Conservation (phyloP, 768 basidiomycete species). For the Saitozyma sp. region DNA sequence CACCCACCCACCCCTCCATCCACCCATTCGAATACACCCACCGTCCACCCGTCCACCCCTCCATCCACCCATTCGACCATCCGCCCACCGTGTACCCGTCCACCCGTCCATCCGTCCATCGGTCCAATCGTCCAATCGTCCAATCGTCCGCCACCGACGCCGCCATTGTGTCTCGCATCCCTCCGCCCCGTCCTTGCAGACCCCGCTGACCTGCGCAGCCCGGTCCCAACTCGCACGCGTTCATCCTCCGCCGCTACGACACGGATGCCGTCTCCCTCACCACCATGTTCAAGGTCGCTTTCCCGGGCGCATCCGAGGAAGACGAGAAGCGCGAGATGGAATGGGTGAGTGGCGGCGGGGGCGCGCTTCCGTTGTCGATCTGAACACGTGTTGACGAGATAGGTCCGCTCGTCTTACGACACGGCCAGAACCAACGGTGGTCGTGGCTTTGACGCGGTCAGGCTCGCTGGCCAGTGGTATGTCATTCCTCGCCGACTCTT, state of each 20-base stretch:
- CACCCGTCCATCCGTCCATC: too few relatives aligned
- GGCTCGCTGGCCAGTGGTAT: constrained; percentile 84
- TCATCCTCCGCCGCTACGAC: constrained; percentile 90
- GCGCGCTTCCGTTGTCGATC: constrained; percentile 57
- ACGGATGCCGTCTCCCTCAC: constrained; percentile 88
- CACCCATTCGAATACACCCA: too few relatives aligned
- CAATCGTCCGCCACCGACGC: too few relatives aligned
- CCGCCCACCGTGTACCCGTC: too few relatives aligned
- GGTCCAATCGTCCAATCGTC: too few relatives aligned
- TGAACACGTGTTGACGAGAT: constrained; percentile 46
- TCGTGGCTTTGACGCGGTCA: constrained; percentile 66
- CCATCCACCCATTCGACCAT: too few relatives aligned
- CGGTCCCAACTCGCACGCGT: constrained; percentile 70
- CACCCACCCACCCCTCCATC: too few relatives aligned
- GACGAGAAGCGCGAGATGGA: constrained; percentile 76
- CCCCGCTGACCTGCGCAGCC: constrained; percentile 11
- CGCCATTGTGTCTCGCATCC: too few relatives aligned
- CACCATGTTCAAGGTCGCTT: constrained; percentile 95
- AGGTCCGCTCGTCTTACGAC: constrained; percentile 57
- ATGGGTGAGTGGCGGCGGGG: constrained; percentile 58
- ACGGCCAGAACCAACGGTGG: constrained; percentile 69
- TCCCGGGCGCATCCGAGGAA: constrained; percentile 72
- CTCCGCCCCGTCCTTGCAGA: too few relatives aligned
- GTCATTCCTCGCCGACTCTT: neutral
- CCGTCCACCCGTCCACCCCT: too few relatives aligned